phyloP scores from a whole-genome alignment of 768 basidiomycete genomes.

The Tylopilus rubrobrunneus region DNA sequence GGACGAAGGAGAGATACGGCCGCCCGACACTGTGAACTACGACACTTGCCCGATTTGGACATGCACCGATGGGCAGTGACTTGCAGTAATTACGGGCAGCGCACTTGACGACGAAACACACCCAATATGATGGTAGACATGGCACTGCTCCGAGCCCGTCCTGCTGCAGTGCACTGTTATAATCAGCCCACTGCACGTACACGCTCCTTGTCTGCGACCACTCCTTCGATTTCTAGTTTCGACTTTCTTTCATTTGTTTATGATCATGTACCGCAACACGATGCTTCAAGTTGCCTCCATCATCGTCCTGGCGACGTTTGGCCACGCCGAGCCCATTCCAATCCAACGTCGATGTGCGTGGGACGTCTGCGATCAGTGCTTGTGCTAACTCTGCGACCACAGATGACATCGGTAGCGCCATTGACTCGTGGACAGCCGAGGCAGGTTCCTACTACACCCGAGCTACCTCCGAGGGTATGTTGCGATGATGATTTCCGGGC shows the following conservation, averaged over 20 bases:
- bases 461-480: slow-evolving; percentile 24
- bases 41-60: slow-evolving; percentile 25
- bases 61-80: too few relatives aligned
- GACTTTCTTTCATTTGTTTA: not conserved
- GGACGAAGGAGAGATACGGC: slow-evolving; percentile 6
- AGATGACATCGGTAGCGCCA: slow-evolving; percentile 34
- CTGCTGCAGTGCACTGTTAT: not conserved
- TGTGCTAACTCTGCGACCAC: slow-evolving; percentile 4
- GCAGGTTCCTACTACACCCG: slow-evolving; percentile 31
- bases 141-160: not conserved
- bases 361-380: not conserved
- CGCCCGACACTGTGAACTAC: slow-evolving; percentile 15
- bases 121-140: not conserved
- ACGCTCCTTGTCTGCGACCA: slow-evolving; percentile 5
- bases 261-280: slow-evolving; percentile 29
- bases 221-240: not conserved
- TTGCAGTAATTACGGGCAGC: not conserved
- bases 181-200: not conserved
- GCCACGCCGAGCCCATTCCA: slow-evolving; percentile 34
- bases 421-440: slow-evolving; percentile 38
- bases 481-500: not conserved
- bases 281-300: slow-evolving; percentile 29
- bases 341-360: slow-evolving; percentile 44
- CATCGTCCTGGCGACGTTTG: slow-evolving; percentile 33
- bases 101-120: slow-evolving; percentile 1